Percentiles rank a stretch among this genome's conserved stretches.
phyloP scores from a whole-genome alignment of 2,329 filamentous ascomycete species.

The Exserohilum turcica region DNA sequence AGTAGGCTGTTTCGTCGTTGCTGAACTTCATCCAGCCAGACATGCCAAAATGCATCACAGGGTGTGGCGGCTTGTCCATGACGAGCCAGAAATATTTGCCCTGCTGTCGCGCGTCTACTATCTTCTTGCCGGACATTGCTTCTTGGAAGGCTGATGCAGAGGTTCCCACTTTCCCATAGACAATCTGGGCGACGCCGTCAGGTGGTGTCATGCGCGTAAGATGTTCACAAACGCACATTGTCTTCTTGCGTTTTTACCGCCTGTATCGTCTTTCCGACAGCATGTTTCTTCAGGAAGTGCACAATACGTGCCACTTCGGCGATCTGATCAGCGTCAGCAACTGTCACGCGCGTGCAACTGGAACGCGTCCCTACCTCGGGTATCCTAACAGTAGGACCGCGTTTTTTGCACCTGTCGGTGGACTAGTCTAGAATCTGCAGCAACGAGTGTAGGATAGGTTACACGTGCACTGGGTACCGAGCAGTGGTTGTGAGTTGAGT shows the following conservation, averaged over 20 bases:
- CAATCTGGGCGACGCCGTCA: slow-evolving; percentile 53
- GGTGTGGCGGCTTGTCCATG: slow-evolving; percentile 77
- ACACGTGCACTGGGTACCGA: not conserved
- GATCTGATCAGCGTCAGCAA: slow-evolving; percentile 45
- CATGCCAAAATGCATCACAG: slow-evolving; percentile 83
- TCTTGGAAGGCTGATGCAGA: slow-evolving; percentile 74
- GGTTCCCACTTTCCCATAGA: slow-evolving; percentile 91
- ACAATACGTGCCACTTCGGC: slow-evolving; percentile 78
- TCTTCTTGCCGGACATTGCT: slow-evolving; percentile 75
- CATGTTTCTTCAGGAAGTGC: slow-evolving; percentile 78
- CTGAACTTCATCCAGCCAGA: slow-evolving; percentile 80
- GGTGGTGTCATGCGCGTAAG: not conserved
- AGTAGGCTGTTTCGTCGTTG: slow-evolving; percentile 77
- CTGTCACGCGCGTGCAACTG: not conserved
- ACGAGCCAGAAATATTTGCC: slow-evolving; percentile 98
- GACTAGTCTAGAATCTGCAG: not conserved
- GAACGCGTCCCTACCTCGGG: slow-evolving; percentile 41
- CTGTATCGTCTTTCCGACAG: slow-evolving; percentile 81
- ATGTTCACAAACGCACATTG: slow-evolving; percentile 39
- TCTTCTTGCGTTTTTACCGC: slow-evolving; percentile 77
- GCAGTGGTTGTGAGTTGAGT: slow-evolving; percentile 1
- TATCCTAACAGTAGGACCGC: slow-evolving; percentile 27
- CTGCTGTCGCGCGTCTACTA: slow-evolving; percentile 75
- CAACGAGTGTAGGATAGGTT: not conserved
- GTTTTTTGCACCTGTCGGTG: not conserved